These are phyloP conservation scores for Pseudogymnoascus sp. DNA, from an alignment of 2,329 filamentous ascomycete species.

Conservation along the genomic window DNA sequence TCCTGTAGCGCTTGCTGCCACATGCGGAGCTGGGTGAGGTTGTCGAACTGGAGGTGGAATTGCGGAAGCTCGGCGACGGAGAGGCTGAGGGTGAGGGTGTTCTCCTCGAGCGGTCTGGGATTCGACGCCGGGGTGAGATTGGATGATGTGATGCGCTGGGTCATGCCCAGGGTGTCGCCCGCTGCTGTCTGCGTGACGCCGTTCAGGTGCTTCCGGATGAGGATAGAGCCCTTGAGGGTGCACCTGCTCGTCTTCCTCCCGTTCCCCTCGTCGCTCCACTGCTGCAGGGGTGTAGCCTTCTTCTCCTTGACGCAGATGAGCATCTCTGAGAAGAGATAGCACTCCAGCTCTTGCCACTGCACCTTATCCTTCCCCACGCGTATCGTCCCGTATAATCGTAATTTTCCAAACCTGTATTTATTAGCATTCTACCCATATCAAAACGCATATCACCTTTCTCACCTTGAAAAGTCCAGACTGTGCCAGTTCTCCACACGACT, in stretches of 20 bases:
- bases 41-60: conserved; percentile 87
- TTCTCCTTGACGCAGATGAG: conserved; percentile 99
- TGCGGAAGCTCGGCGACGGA: conserved; percentile 88
- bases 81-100: conserved; percentile 78
- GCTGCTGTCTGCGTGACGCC: conserved; percentile 66
- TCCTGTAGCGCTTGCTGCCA: conserved; percentile 87
- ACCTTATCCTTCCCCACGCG: conserved; percentile 92
- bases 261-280: conserved; percentile 56
- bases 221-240: conserved; percentile 91
- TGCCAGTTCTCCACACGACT: conserved; percentile 97
- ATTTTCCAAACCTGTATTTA: conserved; percentile 68
- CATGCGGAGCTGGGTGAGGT: conserved; percentile 72
- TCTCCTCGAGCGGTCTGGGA: conserved; percentile 53
- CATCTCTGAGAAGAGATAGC: conserved; percentile 97
- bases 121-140: conserved; percentile 29
- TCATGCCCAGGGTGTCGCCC: conserved; percentile 31
- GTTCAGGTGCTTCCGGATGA: conserved; percentile 96
- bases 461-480: conserved; percentile 81
- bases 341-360: conserved; percentile 96
- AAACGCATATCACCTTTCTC: conserved; percentile 22
- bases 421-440: conserved; percentile 24
- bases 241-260: conserved; percentile 64
- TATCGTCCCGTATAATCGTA: conserved; percentile 81
- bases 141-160: conserved; percentile 28
- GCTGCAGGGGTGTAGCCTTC: conserved; percentile 52